Evolutionary conservation across 495 filamentous ascomycete genomes (phyloP), one percentile per base, ranked within the genome.

Genomic region (Friedmanniomyces simplex): DNA sequence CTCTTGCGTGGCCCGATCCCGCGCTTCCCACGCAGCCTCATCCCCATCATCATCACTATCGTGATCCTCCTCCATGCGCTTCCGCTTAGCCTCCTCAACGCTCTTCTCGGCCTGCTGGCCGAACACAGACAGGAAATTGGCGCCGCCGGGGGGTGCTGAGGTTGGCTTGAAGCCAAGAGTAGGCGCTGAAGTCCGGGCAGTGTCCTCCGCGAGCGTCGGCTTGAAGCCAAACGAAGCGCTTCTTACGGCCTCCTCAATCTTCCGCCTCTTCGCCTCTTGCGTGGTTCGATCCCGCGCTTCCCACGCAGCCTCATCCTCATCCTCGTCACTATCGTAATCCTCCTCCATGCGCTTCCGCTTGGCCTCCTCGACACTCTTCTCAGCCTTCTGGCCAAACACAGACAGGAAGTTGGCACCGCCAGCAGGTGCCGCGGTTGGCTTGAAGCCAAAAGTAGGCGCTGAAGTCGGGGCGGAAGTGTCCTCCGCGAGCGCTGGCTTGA

Each of bases 301-400:
- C 63, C 63, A 66, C 45, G 60, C 39, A 22, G 21, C 57, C 37
- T 63, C 49, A 39, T 18, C 57, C 37, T 61, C 54, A 39, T 66
- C 63, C n/a, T 63, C 63, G 13, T 64, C 62, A 10, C 51, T 61
- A 43, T 66, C 63, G 34, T 61, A 61, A 28, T 66, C 63, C 52
- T 63, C 61, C 1, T 20, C 47, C 46, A 57, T 63, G 24, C 63
- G 56, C 34, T 60, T 60, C 47, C 57, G 43, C 43, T 50, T 63
- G 36, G 28, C 57, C 24, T 59, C 51, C 52, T 57, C 57, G n/a
- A 51, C 52, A 11, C 28, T 28, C n/a, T 49, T 24, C 10, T 57
- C 53, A 0, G 60, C 63, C 50, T 60, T 53, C 34, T 50, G 50
- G 30, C 60, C 63, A 49, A 66, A 66, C 13, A 42, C 30, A 22